phyloP scores from a whole-genome alignment of 2,329 filamentous ascomycete species.

The Aspergillus pseudotamarii region DNA sequence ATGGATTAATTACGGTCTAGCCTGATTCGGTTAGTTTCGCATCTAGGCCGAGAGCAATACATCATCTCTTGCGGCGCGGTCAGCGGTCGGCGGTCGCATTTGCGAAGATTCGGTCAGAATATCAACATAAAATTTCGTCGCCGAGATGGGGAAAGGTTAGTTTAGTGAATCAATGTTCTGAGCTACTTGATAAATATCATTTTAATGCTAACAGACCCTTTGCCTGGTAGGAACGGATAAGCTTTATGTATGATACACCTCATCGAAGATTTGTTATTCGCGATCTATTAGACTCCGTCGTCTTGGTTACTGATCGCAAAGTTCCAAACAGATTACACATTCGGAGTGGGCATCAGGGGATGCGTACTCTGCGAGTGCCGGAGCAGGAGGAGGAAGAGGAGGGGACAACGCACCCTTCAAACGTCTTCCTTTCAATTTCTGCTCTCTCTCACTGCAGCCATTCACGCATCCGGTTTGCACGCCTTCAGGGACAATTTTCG shows the following conservation, averaged over 20 bases:
- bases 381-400: conserved; percentile 61
- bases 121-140: neutral
- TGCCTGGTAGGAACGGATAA: conserved; percentile 51
- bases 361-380: conserved; percentile 79
- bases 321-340: conserved; percentile 74
- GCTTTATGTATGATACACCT: conserved; percentile 46
- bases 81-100: neutral
- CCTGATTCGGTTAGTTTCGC: conserved; percentile 2
- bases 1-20: neutral
- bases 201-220: neutral
- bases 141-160: conserved; percentile 34
- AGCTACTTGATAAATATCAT: neutral
- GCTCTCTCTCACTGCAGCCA: conserved; percentile 91
- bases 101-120: conserved; percentile 1
- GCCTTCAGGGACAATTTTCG: conserved; percentile 82
- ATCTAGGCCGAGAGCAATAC: conserved; percentile 12
- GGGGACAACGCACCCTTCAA: conserved; percentile 70
- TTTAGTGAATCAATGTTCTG: neutral
- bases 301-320: conserved; percentile 17
- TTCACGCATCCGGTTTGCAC: conserved; percentile 96
- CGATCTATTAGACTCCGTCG: neutral
- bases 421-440: conserved; percentile 95
- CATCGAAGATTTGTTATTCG: conserved; percentile 6
- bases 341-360: conserved; percentile 95
- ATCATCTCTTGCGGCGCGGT: conserved; percentile 18